Percentiles rank a stretch among this genome's conserved stretches.
Evolutionary conservation across 306 rosid species (phyloP).

Genomic region (Trichosanthes cucumerina): DNA sequence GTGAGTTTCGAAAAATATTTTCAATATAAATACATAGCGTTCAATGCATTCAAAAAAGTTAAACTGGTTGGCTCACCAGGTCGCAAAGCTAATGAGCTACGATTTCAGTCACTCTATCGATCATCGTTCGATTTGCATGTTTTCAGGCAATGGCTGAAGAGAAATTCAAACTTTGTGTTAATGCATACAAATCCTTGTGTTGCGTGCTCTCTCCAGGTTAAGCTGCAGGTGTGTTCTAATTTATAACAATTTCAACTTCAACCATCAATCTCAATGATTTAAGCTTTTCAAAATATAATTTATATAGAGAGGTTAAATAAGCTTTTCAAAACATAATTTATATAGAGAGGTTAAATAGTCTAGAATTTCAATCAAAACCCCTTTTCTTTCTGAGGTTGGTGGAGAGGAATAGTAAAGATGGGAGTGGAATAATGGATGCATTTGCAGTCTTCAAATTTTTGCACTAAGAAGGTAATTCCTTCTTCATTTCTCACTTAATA

Average conservation of each 20-base stretch:
- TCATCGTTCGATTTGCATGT: not conserved
- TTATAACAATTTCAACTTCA: not conserved
- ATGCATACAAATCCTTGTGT: slow-evolving; percentile 74
- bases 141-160: slow-evolving; percentile 69
- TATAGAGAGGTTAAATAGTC: not conserved
- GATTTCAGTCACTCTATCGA: not conserved
- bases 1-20: slow-evolving; percentile 27
- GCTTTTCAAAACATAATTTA: not conserved
- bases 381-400: not conserved
- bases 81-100: not conserved
- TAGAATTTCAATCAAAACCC: not conserved
- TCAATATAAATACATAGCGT: not conserved
- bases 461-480: not conserved
- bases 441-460: not conserved
- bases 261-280: not conserved
- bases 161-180: slow-evolving; percentile 60
- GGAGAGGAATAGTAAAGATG: not conserved
- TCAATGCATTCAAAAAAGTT: not conserved
- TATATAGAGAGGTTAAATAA: not conserved
- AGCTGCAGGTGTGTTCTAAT: not conserved
- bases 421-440: not conserved
- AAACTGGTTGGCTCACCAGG: not conserved
- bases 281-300: not conserved
- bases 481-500: not conserved
- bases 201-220: slow-evolving; percentile 47